phyloP scores from a whole-genome alignment of 2,329 filamentous ascomycete species.

The Berkeleyomyces basicola region DNA sequence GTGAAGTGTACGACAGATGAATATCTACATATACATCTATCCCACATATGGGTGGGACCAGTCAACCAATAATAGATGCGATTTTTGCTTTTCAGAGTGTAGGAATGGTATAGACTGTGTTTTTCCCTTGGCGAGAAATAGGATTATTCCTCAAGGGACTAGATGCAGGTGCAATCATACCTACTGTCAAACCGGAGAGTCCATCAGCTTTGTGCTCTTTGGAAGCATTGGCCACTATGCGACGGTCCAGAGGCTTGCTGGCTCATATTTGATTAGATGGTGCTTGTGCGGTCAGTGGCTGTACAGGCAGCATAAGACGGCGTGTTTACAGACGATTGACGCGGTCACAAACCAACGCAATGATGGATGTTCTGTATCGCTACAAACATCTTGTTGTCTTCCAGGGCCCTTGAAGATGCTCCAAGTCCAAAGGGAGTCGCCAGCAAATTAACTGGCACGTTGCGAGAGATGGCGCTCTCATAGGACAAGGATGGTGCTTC shows the following conservation, averaged over 20 bases:
- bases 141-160: neutral
- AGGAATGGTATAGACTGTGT: neutral
- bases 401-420: too few species aligned
- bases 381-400: too few species aligned
- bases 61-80: too few species aligned
- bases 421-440: neutral
- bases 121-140: neutral
- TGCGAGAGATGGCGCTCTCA: conserved; percentile 2
- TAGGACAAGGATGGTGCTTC: conserved; percentile 4
- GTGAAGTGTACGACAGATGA: too few species aligned
- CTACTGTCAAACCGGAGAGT: neutral
- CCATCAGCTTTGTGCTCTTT: neutral
- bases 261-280: neutral
- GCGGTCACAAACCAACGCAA: too few species aligned
- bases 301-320: neutral
- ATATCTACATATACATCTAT: too few species aligned
- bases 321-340: too few species aligned
- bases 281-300: neutral
- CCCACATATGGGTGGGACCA: too few species aligned
- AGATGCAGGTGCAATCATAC: neutral
- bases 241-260: neutral
- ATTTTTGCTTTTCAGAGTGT: neutral
- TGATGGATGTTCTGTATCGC: too few species aligned
- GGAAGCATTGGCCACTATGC: neutral
- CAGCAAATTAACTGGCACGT: neutral